Evolutionary conservation across 2,329 filamentous ascomycete genomes (phyloP), one percentile per base, ranked within the genome.

Genomic region (Fusarium pseudocircinatum): DNA sequence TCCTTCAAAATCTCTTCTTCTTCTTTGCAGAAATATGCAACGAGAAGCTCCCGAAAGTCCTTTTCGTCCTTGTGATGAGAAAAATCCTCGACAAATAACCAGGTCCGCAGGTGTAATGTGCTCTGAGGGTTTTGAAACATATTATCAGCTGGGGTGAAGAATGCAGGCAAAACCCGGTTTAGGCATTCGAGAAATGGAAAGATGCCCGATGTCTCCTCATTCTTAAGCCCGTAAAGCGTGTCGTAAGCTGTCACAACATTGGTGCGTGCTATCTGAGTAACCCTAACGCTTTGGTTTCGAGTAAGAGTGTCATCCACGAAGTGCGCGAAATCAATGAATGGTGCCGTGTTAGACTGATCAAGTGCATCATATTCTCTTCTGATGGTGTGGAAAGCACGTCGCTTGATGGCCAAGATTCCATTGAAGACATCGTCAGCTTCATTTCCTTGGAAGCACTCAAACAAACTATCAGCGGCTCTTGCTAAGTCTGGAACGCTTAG

Each of bases 181-280:
- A 84, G 69, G 24, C 64, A 67, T 28, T 81, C 66, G 9, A 85
- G 70, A 20, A 83, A 73, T n/a, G 67, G 53, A 9, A 78, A 66
- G 6, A 75, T 58, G 30, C 77, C 73, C n/a, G n/a, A 5, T 15
- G 60, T 30, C 9, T 67, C 60, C 1, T 46, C 53, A 16, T 62
- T 44, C 37, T 72, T 34, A n/a, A 77, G 47, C 28, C 47, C 52
- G 18, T 69, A 59, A 39, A 82, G 68, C 9, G 75, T 70, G 58
- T 82, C 78, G 16, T 83, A 77, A 12, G 82, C 77, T 9, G 78
- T 77, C 28, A 80, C 81, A 10, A 83, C 75, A 61, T 85, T 85
- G 32, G 80, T 81, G 34, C 77, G 73, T 9, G 77, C 79, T 22
- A 82, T 71, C 20, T 76, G 68, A 20, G 37, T 67, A 14, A 44